Evolutionary conservation across 345 rosid genomes (phyloP), one percentile per base, ranked within the genome.

Genomic region (Eucalyptus fibrosa): DNA sequence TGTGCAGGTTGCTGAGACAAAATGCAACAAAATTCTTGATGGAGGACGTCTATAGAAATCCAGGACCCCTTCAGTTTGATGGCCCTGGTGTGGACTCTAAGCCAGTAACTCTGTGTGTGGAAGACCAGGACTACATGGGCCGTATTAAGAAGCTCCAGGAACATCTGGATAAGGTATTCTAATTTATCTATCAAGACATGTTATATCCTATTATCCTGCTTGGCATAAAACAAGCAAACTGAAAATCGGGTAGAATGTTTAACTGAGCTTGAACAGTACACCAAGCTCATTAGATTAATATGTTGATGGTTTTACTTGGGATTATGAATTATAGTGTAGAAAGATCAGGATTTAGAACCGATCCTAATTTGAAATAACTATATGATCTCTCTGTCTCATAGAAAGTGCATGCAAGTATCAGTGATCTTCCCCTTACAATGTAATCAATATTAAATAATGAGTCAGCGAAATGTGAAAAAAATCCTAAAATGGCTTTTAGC

Each of bases 61-160:
- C 99, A 40, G 99, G 99, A 88, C 99, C 99, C 9, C 95, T 98
- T 90, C 99, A 98, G 89, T 98, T 93, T 88, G 99, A 97, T 87
- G 99, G 99, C 89, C 99, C 99, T 23, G 99, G 99, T 90, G 95
- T 97, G 56, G 99, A 98, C 92, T 94, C 99, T 62, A 97, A 94
- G 95, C 95, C 99, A 69, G 91, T 98, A 56, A 93, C 94, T 77
- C 94, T 97, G 18, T 96, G 97, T 77, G 99, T 98, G 90, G 99
- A 98, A 94, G 99, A 98, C 89, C 97, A 95, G 94, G 99, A 98
- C 93, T 98, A 98, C 95, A 97, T 98, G 99, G 99, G 99, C n/a
- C 95, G 99, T 88, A 97, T 97, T 89, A 97, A 97, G 96, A 91
- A 95, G 92, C 94, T 98, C 87, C 98, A 96, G 93, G 97, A 93